These are phyloP conservation scores for Coniosporium apollinis DNA, from an alignment of 495 filamentous ascomycete species.

Conservation along the genomic window DNA sequence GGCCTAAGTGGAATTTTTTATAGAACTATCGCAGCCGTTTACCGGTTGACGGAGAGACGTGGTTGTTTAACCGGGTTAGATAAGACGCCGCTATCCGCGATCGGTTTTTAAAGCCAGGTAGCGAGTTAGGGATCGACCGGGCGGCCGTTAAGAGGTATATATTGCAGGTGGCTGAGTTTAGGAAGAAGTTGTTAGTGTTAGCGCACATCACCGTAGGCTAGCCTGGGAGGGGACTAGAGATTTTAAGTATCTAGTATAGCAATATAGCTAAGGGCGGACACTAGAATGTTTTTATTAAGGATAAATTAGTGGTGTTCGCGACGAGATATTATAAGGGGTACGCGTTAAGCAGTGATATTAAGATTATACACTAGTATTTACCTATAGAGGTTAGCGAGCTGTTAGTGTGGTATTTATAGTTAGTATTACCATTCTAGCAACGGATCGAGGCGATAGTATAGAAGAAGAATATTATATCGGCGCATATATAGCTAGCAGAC, in stretches of 20 bases:
- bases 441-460: no score
- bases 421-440: slow-evolving; percentile 3
- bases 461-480: background rate
- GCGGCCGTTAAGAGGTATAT: background rate
- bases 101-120: background rate
- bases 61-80: background rate
- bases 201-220: slow-evolving; percentile 15
- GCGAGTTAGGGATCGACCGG: background rate
- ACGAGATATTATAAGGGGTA: no score
- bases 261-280: no score
- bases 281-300: no score
- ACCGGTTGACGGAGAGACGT: background rate
- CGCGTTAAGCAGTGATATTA: no score
- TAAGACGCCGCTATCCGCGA: background rate
- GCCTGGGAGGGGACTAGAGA: slow-evolving; percentile 16
- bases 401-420: slow-evolving; percentile 8
- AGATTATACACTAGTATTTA: no score
- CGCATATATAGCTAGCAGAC: slow-evolving; percentile 1
- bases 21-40: background rate
- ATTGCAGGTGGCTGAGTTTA: no score
- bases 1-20: background rate
- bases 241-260: slow-evolving; percentile 12
- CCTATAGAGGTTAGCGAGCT: no score
- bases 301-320: slow-evolving; percentile 5
- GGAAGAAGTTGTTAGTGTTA: no score